A percentile compares a stretch with the other conserved stretches of the same genome.
Evolutionary conservation across 1,284 basidiomycete genomes (phyloP).

Genomic region (Naganishia liquefaciens): DNA sequence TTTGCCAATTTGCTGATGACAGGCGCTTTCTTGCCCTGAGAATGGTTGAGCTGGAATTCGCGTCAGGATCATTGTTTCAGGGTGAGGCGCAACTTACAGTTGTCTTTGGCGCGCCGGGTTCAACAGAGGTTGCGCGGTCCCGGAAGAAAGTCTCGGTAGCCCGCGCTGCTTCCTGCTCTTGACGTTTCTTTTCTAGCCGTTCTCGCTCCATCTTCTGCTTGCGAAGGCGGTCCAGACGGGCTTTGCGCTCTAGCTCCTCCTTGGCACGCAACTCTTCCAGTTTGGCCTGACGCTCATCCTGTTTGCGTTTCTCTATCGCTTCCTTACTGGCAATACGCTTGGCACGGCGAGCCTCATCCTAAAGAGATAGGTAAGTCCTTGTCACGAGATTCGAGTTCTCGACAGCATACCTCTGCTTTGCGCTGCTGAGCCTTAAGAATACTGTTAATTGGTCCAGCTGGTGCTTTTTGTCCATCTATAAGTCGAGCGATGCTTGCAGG

Average conservation of each 20-base stretch:
- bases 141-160: slow-evolving; percentile 12
- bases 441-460: slow-evolving; percentile 27
- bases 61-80: no score
- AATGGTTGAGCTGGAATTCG: slow-evolving; percentile 10
- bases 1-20: slow-evolving; percentile 4
- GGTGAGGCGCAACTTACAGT: background rate
- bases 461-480: slow-evolving; percentile 32
- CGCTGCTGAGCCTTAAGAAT: slow-evolving; percentile 32
- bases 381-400: no score
- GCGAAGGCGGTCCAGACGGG: slow-evolving; percentile 17
- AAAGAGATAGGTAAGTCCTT: background rate
- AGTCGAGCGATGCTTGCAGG: slow-evolving; percentile 30
- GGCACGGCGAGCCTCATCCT: slow-evolving; percentile 28
- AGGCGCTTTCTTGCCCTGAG: slow-evolving; percentile 13
- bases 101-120: slow-evolving; percentile 7
- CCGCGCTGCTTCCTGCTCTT: slow-evolving; percentile 28
- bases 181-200: slow-evolving; percentile 23
- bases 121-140: slow-evolving; percentile 10
- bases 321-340: slow-evolving; percentile 30
- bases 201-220: slow-evolving; percentile 33
- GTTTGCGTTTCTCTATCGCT: slow-evolving; percentile 32
- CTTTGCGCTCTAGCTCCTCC: slow-evolving; percentile 23
- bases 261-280: slow-evolving; percentile 16
- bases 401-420: slow-evolving; percentile 25
- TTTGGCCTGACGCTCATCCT: slow-evolving; percentile 29